phyloP scores from a whole-genome alignment of 331 rosid species.

The Prunus yedoensis region DNA sequence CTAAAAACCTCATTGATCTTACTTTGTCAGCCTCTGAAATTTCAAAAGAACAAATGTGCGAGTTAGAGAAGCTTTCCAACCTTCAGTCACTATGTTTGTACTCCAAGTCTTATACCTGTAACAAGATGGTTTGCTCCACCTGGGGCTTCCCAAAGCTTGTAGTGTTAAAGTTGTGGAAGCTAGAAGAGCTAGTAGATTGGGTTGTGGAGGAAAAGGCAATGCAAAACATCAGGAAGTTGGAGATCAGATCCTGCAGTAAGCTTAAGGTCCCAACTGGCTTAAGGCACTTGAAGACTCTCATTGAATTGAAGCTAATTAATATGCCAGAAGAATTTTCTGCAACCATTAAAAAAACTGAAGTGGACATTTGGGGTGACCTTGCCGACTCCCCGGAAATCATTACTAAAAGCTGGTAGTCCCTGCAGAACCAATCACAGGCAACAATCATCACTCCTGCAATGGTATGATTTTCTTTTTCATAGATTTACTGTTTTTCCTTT shows the following conservation, averaged over 20 bases:
- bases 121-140: conserved; percentile 17
- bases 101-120: conserved; percentile 25
- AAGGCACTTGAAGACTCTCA: conserved; percentile 22
- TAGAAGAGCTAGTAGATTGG: conserved; percentile 17
- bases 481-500: not conserved
- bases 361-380: not conserved
- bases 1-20: conserved; percentile 29
- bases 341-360: not conserved
- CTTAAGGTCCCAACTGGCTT: conserved; percentile 22
- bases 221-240: conserved; percentile 29
- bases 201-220: conserved; percentile 28
- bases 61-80: conserved; percentile 19
- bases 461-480: not conserved
- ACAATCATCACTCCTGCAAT: not conserved
- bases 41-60: conserved; percentile 25
- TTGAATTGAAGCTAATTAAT: conserved; percentile 19
- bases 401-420: not conserved
- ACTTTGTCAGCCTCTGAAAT: conserved; percentile 37
- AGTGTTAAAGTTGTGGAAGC: conserved; percentile 37
- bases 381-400: not conserved
- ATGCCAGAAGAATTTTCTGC: conserved; percentile 19
- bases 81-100: conserved; percentile 25
- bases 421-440: not conserved
- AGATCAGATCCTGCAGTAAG: conserved; percentile 21
- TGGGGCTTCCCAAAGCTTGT: conserved; percentile 28